Percentiles rank a stretch among this genome's conserved stretches.
Conservation (phyloP, 75 land plant species). For the Azolla pinnata region DNA sequence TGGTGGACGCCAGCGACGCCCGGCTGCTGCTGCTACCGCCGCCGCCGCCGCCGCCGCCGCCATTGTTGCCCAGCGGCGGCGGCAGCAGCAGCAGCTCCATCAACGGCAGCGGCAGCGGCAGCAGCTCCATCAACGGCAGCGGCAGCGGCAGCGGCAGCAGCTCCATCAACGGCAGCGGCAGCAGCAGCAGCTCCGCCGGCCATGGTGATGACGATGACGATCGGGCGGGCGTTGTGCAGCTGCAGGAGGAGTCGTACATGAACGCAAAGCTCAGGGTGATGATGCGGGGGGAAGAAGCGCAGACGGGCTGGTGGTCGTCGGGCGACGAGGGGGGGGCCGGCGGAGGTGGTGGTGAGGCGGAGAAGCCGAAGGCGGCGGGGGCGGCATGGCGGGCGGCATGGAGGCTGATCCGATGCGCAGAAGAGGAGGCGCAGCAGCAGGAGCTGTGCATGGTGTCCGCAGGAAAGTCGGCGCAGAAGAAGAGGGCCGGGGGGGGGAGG, state of each 20-base stretch:
- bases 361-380: background rate
- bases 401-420: slow-evolving; percentile 1
- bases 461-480: background rate
- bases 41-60: background rate
- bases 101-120: background rate
- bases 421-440: background rate
- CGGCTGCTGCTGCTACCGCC: background rate
- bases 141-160: background rate
- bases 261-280: too few species aligned
- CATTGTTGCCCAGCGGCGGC: too few species aligned
- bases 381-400: too few species aligned
- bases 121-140: background rate
- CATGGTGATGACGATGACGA: background rate
- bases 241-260: background rate
- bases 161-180: background rate
- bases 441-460: background rate
- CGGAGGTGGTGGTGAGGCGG: background rate
- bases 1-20: slow-evolving; percentile 4
- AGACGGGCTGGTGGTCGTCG: too few species aligned
- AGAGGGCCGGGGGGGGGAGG: background rate
- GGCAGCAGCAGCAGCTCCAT: too few species aligned
- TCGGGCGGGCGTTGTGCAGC: background rate
- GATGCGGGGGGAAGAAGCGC: too few species aligned
- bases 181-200: background rate
- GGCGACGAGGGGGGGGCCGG: too few species aligned